Conservation (phyloP, 495 filamentous ascomycete species). For the Hypoxylon lienhwacheense region DNA sequence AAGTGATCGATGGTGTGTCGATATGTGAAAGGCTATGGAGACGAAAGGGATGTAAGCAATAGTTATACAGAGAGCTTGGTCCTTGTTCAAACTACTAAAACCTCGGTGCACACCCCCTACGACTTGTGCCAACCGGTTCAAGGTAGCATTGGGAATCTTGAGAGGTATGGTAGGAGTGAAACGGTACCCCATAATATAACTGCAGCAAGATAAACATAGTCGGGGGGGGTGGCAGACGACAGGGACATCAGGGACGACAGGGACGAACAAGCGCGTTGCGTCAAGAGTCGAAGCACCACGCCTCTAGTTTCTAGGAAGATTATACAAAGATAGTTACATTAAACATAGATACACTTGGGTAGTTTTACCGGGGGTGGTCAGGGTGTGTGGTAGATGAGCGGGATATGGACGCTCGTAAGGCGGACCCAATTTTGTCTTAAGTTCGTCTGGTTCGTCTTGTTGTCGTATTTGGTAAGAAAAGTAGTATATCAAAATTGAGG, state of each 20-base stretch:
- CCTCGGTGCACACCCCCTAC: constrained; percentile 27
- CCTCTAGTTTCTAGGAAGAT: too few species aligned
- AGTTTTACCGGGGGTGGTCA: constrained; percentile 14
- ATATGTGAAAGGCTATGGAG: constrained; percentile 28
- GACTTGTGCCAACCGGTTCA: constrained; percentile 19
- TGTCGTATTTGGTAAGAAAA: constrained; percentile 29
- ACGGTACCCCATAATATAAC: constrained; percentile 34
- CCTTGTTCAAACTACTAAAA: constrained; percentile 6
- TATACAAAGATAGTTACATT: too few species aligned
- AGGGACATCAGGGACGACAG: constrained; percentile 6
- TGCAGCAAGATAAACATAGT: constrained; percentile 37
- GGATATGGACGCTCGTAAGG: constrained; percentile 17
- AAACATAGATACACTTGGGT: too few species aligned
- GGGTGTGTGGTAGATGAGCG: neutral
- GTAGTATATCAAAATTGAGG: constrained; percentile 34
- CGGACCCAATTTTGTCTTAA: constrained; percentile 24
- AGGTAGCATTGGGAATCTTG: constrained; percentile 27
- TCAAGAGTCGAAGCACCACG: too few species aligned
- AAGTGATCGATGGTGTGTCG: constrained; percentile 23
- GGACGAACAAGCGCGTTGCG: constrained; percentile 22
- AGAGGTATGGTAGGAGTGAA: constrained; percentile 22
- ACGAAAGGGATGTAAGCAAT: constrained; percentile 33
- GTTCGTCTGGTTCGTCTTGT: constrained; percentile 5
- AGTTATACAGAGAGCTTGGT: constrained; percentile 27
- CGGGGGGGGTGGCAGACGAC: constrained; percentile 31